Conservation (phyloP, 768 basidiomycete genomes). For the Boletus bicolor region DNA sequence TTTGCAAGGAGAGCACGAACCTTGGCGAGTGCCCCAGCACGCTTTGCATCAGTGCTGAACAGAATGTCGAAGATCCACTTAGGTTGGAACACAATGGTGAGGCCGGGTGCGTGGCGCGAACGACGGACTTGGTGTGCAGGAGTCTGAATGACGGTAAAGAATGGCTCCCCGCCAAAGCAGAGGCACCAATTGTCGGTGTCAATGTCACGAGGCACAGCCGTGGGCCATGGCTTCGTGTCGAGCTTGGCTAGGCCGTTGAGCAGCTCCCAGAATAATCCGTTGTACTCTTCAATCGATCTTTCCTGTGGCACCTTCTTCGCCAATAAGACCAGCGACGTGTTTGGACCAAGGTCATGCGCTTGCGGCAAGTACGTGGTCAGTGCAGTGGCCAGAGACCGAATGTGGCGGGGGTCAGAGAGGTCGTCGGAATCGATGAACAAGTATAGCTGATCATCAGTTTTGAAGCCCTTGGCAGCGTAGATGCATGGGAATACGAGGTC, state of each 20-base stretch:
- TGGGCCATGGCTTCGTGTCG: conserved; percentile 17
- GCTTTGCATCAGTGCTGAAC: conserved; percentile 20
- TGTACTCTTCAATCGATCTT: conserved; percentile 20
- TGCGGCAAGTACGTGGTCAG: conserved; percentile 15
- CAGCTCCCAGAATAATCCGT: conserved; percentile 17
- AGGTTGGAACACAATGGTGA: conserved; percentile 25
- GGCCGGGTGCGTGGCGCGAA: conserved; percentile 15
- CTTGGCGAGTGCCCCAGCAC: conserved; percentile 16
- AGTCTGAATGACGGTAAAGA: conserved; percentile 22
- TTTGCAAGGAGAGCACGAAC: conserved; percentile 16
- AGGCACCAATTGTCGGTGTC: conserved; percentile 22
- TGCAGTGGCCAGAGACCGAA: conserved; percentile 15
- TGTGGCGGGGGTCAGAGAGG: conserved; percentile 20
- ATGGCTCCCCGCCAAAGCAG: conserved; percentile 21
- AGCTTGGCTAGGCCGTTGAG: conserved; percentile 20
- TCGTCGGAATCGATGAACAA: conserved; percentile 24
- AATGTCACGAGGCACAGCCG: conserved; percentile 16
- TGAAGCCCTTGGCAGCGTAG: conserved; percentile 24
- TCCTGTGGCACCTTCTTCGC: conserved; percentile 10
- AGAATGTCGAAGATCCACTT: conserved; percentile 25
- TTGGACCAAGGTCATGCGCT: conserved; percentile 17
- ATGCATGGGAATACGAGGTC: conserved; percentile 22
- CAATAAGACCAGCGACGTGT: conserved; percentile 20
- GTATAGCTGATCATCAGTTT: conserved; percentile 20
- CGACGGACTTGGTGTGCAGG: conserved; percentile 24